phyloP scores from a whole-genome alignment of 306 rosid species.

The Lathyrus aphaca region DNA sequence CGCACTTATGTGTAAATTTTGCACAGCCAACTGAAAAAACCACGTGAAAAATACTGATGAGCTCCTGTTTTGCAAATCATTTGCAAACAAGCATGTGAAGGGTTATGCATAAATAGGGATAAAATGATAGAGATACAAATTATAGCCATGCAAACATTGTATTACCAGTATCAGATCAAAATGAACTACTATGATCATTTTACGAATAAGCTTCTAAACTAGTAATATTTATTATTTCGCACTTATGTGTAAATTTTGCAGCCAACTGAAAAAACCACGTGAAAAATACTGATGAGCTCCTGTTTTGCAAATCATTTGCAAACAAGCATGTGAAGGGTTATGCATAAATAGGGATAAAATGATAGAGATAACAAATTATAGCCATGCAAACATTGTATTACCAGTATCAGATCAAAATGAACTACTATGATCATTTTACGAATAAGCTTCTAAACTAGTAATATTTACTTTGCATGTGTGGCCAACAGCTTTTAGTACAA shows the following conservation, averaged over 20 bases:
- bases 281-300: not conserved
- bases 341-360: not conserved
- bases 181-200: slow-evolving; percentile 24
- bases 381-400: not conserved
- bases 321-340: slow-evolving; percentile 11
- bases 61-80: not conserved
- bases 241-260: too few species aligned
- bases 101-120: not conserved
- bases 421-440: slow-evolving; percentile 14
- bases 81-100: slow-evolving; percentile 15
- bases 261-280: too few species aligned
- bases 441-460: slow-evolving; percentile 15
- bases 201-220: slow-evolving; percentile 8
- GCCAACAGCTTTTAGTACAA: slow-evolving; percentile 32
- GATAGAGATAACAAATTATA: not conserved
- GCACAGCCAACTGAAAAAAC: too few species aligned
- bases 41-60: too few species aligned
- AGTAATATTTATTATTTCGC: not conserved
- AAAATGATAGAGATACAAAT: not conserved
- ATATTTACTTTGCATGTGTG: slow-evolving; percentile 10
- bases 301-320: slow-evolving; percentile 18
- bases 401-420: slow-evolving; percentile 7
- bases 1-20: too few species aligned
- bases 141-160: not conserved
- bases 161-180: not conserved